These are phyloP conservation scores for Gastrodia elata DNA, from an alignment of 106 monocot genomes.

Conservation along the genomic window DNA sequence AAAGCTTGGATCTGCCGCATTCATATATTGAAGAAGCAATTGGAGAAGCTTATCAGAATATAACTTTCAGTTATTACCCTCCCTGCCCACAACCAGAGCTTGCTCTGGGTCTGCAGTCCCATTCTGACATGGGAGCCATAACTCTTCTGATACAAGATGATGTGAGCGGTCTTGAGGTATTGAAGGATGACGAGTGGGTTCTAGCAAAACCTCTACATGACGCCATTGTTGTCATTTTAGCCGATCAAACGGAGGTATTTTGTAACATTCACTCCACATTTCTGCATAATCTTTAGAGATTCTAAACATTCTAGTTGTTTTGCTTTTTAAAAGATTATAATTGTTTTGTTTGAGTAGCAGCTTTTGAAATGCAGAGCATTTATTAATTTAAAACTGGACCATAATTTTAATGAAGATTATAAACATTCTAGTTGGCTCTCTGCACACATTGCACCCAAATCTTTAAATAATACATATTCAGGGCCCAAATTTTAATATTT, in stretches of 20 bases:
- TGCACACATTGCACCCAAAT: too few relatives aligned
- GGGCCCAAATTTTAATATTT: too few relatives aligned
- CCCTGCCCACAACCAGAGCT: constrained; percentile 95
- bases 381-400: too few relatives aligned
- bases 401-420: too few relatives aligned
- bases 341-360: too few relatives aligned
- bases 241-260: constrained; percentile 89
- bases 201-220: constrained; percentile 42
- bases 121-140: constrained; percentile 95
- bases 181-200: constrained; percentile 76
- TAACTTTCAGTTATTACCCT: constrained; percentile 83
- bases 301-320: too few relatives aligned
- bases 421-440: too few relatives aligned
- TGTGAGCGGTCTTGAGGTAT: constrained; percentile 84
- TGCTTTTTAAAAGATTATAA: too few relatives aligned
- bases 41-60: constrained; percentile 88
- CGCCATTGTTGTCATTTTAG: constrained; percentile 70
- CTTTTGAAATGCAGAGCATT: too few relatives aligned
- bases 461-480: too few relatives aligned
- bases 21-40: constrained; percentile 62
- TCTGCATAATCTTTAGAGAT: too few relatives aligned
- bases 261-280: neutral
- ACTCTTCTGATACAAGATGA: constrained; percentile 96
- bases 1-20: constrained; percentile 43
- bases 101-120: constrained; percentile 85